Evolutionary conservation across 2,329 filamentous ascomycete genomes (phyloP).

Genomic region (Pseudogymnoascus sp.): DNA sequence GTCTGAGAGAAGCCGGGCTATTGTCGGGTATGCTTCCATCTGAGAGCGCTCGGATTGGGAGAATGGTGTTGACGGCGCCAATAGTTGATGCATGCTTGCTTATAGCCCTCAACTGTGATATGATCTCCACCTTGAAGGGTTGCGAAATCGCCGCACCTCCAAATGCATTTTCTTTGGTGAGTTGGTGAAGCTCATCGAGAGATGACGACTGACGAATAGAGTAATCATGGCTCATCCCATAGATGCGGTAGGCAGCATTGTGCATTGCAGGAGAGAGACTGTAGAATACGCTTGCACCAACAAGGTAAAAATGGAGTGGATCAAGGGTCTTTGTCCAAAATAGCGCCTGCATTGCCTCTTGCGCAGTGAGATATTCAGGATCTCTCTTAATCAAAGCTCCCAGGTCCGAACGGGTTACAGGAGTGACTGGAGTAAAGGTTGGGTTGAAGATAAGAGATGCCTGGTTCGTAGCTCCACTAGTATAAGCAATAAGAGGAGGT

Average conservation of each 20-base stretch:
- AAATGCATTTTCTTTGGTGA: slow-evolving; percentile 60
- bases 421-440: slow-evolving; percentile 48
- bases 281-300: slow-evolving; percentile 64
- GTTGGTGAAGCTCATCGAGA: slow-evolving; percentile 52
- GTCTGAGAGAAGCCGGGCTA: too few species aligned
- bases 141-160: slow-evolving; percentile 66
- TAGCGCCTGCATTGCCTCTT: slow-evolving; percentile 57
- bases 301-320: slow-evolving; percentile 64
- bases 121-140: slow-evolving; percentile 68
- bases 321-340: slow-evolving; percentile 62
- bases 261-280: slow-evolving; percentile 74
- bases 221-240: slow-evolving; percentile 64
- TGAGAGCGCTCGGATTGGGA: slow-evolving; percentile 56
- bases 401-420: slow-evolving; percentile 18
- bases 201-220: slow-evolving; percentile 54
- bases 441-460: slow-evolving; percentile 50
- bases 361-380: too few species aligned
- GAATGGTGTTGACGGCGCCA: slow-evolving; percentile 68
- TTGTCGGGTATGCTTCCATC: slow-evolving; percentile 39
- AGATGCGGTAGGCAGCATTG: slow-evolving; percentile 57
- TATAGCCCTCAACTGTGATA: slow-evolving; percentile 56
- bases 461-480: slow-evolving; percentile 47
- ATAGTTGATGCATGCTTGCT: slow-evolving; percentile 68
- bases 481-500: slow-evolving; percentile 42
- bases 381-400: too few species aligned